Evolutionary conservation across 257 asterid species (phyloP).

Genomic region (Solanum tacnaense): DNA sequence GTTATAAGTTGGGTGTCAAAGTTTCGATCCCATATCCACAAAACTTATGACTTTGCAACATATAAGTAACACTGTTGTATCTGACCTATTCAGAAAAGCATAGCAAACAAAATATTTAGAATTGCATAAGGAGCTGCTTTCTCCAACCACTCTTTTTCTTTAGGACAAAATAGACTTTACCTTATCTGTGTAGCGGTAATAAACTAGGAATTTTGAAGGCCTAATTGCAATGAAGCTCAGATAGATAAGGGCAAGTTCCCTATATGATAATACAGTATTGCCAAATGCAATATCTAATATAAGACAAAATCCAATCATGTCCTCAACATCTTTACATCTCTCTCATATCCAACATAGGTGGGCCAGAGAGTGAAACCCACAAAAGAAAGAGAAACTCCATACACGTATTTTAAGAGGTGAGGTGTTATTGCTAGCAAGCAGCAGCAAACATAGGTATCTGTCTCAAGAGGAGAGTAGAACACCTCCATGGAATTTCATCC

Average conservation of each 20-base stretch:
- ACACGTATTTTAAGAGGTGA: not conserved
- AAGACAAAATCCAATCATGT: not conserved
- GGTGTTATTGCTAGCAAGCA: not conserved
- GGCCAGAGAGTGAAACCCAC: not conserved
- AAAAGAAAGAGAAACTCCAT: not conserved
- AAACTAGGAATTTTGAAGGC: not conserved
- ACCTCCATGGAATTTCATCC: not conserved
- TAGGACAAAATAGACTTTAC: not conserved
- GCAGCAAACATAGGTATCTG: not conserved
- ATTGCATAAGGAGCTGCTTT: not conserved
- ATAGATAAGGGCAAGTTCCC: not conserved
- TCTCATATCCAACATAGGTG: not conserved
- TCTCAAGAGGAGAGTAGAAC: not conserved
- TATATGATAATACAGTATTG: not conserved
- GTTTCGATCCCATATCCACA: not conserved
- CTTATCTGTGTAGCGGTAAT: not conserved
- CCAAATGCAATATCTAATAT: not conserved
- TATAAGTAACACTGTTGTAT: not conserved
- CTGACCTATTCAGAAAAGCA: not conserved
- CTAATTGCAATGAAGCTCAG: not conserved
- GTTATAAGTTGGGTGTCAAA: not conserved
- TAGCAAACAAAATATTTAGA: not conserved
- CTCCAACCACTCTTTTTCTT: not conserved
- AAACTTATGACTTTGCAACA: not conserved
- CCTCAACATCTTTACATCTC: not conserved